Evolutionary conservation across 2,329 filamentous ascomycete species (phyloP).

Genomic region (Raffaelea ambrosiae): DNA sequence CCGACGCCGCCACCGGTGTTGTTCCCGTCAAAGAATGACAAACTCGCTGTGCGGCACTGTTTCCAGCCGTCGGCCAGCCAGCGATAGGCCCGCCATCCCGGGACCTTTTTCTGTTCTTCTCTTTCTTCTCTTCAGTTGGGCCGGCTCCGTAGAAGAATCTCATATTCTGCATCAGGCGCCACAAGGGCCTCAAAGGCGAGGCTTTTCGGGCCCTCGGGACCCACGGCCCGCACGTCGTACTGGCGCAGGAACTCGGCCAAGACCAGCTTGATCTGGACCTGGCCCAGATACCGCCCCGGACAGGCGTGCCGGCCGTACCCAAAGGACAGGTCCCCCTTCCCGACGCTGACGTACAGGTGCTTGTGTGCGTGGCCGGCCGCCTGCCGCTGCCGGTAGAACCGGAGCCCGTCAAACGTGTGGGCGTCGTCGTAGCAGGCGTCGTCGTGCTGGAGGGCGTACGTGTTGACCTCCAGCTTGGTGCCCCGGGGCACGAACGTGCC

Average conservation of each 20-base stretch:
- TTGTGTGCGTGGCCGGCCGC: conserved; percentile 11
- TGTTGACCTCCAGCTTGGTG: conserved; percentile 17
- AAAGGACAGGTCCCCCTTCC: conserved; percentile 21
- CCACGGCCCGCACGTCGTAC: conserved; percentile 13
- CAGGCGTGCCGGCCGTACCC: conserved; percentile 30
- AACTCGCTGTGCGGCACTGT: background rate
- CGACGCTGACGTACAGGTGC: conserved; percentile 22
- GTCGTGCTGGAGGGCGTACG: conserved; percentile 12
- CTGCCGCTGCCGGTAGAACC: conserved; percentile 16
- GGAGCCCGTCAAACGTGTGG: conserved; percentile 16
- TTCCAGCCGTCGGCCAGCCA: background rate
- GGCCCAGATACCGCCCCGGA: conserved; percentile 29
- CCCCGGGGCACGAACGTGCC: conserved; percentile 20
- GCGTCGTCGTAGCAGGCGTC: conserved; percentile 11
- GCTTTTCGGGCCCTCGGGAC: background rate
- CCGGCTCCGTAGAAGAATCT: background rate
- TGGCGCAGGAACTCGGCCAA: conserved; percentile 16
- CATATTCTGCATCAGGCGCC: background rate
- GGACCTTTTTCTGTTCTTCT: background rate
- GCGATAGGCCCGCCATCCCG: background rate
- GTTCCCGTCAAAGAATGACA: background rate
- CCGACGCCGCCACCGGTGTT: background rate
- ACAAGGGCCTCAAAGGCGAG: background rate
- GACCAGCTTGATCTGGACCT: conserved; percentile 25
- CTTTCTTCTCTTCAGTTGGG: background rate